Conservation (phyloP, 768 basidiomycete genomes). For the Russula virescens region DNA sequence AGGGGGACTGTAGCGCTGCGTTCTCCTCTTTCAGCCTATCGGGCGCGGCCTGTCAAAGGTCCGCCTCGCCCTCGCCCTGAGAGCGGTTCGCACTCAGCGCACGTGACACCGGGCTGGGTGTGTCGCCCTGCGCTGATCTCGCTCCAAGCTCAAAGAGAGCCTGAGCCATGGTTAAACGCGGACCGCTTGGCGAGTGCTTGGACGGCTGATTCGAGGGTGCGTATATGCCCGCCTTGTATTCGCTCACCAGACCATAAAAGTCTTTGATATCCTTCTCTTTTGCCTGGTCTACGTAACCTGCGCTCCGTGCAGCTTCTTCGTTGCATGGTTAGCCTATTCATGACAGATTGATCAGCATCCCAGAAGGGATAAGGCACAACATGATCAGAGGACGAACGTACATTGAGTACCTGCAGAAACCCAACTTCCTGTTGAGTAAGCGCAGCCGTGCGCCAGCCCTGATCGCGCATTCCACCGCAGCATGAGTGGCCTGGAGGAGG, state of each 20-base stretch:
- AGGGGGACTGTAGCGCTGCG: too few species aligned
- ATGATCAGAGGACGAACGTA: too few species aligned
- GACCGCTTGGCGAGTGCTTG: slow-evolving; percentile 40
- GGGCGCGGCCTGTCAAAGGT: slow-evolving; percentile 68
- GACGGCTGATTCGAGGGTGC: slow-evolving; percentile 42
- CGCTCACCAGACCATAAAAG: slow-evolving; percentile 49
- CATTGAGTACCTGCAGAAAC: too few species aligned
- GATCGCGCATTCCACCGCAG: too few species aligned
- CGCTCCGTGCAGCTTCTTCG: slow-evolving; percentile 43
- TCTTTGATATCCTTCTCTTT: too few species aligned
- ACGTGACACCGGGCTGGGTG: slow-evolving; percentile 67
- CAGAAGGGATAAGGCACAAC: background rate
- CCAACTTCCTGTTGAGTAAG: too few species aligned
- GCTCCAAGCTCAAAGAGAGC: slow-evolving; percentile 69
- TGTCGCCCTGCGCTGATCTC: slow-evolving; percentile 73
- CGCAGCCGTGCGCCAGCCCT: too few species aligned
- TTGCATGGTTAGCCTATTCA: slow-evolving; percentile 53
- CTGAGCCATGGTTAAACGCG: slow-evolving; percentile 22
- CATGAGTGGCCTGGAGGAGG: too few species aligned
- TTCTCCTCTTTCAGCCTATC: too few species aligned
- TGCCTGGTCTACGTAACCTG: slow-evolving; percentile 31
- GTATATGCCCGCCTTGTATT: slow-evolving; percentile 51
- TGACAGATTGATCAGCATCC: background rate
- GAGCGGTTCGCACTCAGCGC: slow-evolving; percentile 73
- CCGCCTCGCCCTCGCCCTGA: slow-evolving; percentile 73